phyloP scores from a whole-genome alignment of 345 rosid genomes.

The Hypericum perforatum region DNA sequence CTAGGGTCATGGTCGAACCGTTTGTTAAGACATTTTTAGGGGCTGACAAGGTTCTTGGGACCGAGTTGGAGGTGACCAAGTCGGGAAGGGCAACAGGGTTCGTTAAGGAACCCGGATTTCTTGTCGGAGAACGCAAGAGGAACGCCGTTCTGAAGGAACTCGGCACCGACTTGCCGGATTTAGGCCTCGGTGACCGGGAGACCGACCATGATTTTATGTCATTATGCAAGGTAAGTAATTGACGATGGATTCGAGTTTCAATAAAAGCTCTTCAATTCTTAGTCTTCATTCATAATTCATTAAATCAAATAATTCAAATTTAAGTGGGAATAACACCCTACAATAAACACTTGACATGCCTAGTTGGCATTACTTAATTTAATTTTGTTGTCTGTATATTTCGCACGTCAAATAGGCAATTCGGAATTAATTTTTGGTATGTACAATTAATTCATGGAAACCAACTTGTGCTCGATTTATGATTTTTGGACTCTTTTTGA shows the following conservation, averaged over 20 bases:
- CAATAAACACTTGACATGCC: too few species aligned
- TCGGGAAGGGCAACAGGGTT: conserved; percentile 84
- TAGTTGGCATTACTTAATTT: too few species aligned
- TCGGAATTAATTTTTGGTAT: too few species aligned
- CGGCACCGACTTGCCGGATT: conserved; percentile 52
- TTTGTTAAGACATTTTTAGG: conserved; percentile 61
- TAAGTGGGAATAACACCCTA: too few species aligned
- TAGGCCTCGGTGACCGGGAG: conserved; percentile 72
- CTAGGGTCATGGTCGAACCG: conserved; percentile 80
- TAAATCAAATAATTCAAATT: not conserved
- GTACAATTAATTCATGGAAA: not conserved
- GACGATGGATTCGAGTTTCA: not conserved
- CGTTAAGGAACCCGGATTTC: conserved; percentile 51
- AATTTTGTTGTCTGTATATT: too few species aligned
- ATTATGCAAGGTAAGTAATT: conserved; percentile 57
- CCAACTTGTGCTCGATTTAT: not conserved
- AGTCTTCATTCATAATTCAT: not conserved
- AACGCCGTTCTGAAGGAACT: conserved; percentile 52
- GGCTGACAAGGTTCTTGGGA: conserved; percentile 75
- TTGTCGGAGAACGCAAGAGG: conserved; percentile 53
- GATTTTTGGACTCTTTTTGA: not conserved
- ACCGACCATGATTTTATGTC: conserved; percentile 82
- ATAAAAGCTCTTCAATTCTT: not conserved
- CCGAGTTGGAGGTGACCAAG: conserved; percentile 56
- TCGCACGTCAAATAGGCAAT: too few species aligned